Percentiles rank a stretch among this genome's conserved stretches.
These are phyloP conservation scores for Yamadazyma triangularis DNA, from an alignment of 1,139 yeast species.

Conservation along the genomic window DNA sequence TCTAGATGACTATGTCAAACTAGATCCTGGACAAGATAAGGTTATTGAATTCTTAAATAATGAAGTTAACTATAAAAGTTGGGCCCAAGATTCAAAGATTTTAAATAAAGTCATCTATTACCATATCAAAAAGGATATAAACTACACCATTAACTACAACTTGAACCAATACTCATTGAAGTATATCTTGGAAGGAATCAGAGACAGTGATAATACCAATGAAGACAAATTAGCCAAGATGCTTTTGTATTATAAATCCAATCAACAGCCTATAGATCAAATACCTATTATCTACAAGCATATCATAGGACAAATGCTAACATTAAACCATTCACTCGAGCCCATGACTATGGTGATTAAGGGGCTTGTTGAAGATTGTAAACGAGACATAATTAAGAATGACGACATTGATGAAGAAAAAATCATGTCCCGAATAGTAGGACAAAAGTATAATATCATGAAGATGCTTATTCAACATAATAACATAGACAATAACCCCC, in stretches of 20 bases:
- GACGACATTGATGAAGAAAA: not conserved
- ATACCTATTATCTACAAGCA: constrained; percentile 8
- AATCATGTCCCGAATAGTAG: not conserved
- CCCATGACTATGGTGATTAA: not conserved
- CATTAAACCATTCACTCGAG: not conserved
- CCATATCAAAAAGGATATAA: constrained; percentile 7
- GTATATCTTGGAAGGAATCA: constrained; percentile 6
- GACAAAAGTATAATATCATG: not conserved
- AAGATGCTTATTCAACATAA: too few relatives aligned
- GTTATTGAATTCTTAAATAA: constrained; percentile 29
- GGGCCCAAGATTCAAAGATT: constrained; percentile 29
- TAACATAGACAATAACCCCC: too few relatives aligned
- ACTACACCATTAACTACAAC: not conserved
- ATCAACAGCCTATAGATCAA: constrained; percentile 3
- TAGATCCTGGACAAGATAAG: constrained; percentile 23
- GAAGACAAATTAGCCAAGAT: constrained; percentile 4
- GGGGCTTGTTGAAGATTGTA: not conserved
- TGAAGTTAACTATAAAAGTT: constrained; percentile 25
- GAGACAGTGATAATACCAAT: not conserved
- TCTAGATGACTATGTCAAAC: constrained; percentile 32
- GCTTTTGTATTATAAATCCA: constrained; percentile 6
- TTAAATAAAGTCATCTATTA: constrained; percentile 28
- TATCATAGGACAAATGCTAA: constrained; percentile 10
- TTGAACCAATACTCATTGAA: constrained; percentile 2
- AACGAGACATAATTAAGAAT: too few relatives aligned